Conservation (phyloP, 768 basidiomycete genomes). For the Russula vinacea region DNA sequence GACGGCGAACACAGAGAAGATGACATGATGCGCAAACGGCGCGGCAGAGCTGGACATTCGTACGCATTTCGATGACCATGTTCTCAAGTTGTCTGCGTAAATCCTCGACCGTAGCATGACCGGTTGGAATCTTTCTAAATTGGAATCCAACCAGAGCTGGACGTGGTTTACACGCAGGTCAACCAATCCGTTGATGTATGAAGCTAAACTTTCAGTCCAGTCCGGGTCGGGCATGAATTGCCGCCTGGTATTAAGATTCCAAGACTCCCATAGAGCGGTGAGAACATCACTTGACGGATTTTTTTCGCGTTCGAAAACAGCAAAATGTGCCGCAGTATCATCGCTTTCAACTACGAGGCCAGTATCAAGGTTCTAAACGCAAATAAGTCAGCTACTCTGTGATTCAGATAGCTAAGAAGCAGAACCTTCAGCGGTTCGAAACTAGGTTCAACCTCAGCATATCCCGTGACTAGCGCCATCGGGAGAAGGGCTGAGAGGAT, state of each 20-base stretch:
- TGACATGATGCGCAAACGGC: constrained; percentile 48
- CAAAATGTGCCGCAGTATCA: constrained; percentile 41
- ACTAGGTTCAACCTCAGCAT: constrained; percentile 45
- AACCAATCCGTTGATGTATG: constrained; percentile 42
- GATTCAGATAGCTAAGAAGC: not conserved
- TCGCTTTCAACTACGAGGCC: constrained; percentile 41
- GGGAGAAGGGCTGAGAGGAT: constrained; percentile 42
- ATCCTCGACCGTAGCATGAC: constrained; percentile 45
- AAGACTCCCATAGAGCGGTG: constrained; percentile 31
- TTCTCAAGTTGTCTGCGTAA: constrained; percentile 46
- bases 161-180: constrained; percentile 50
- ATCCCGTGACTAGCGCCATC: constrained; percentile 49
- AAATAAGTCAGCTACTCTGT: not conserved
- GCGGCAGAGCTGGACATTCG: constrained; percentile 49
- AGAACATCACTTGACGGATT: constrained; percentile 31
- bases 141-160: constrained; percentile 49
- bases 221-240: constrained; percentile 40
- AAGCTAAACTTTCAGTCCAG: constrained; percentile 43
- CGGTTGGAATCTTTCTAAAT: constrained; percentile 47
- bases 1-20: constrained; percentile 46
- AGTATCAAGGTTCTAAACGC: constrained; percentile 51
- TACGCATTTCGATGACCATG: constrained; percentile 45
- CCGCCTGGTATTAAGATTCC: constrained; percentile 38
- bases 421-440: constrained; percentile 51
- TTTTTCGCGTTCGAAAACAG: constrained; percentile 33